phyloP scores from a whole-genome alignment of 805 yeast species.

The Ogataea neopini region DNA sequence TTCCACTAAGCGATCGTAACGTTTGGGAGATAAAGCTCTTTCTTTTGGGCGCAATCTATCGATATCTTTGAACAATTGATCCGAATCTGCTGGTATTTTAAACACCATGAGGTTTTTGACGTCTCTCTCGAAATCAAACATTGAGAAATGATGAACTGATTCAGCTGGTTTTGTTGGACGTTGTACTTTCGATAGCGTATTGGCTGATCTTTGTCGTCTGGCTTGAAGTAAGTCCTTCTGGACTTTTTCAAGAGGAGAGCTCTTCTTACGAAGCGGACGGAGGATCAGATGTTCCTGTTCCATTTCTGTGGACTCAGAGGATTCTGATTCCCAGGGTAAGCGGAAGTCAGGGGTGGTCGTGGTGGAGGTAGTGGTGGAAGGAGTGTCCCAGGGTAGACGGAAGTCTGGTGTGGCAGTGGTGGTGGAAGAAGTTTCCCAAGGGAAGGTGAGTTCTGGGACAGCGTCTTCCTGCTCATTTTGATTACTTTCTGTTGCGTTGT shows the following conservation, averaged over 20 bases:
- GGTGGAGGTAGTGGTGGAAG: neutral
- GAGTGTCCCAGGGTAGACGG: neutral
- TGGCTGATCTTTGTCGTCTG: neutral
- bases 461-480: too few relatives aligned
- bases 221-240: constrained; percentile 3
- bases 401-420: neutral
- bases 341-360: neutral
- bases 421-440: neutral
- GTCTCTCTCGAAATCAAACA: constrained; percentile 32
- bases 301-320: neutral
- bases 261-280: constrained; percentile 26
- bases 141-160: constrained; percentile 16
- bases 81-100: constrained; percentile 25
- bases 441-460: constrained; percentile 1
- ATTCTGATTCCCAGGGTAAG: constrained; percentile 3
- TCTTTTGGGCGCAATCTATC: constrained; percentile 31
- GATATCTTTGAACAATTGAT: constrained; percentile 28
- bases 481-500: too few relatives aligned
- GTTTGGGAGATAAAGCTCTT: constrained; percentile 20
- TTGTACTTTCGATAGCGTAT: too few relatives aligned
- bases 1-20: constrained; percentile 23
- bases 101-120: constrained; percentile 33
- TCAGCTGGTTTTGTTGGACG: constrained; percentile 1
- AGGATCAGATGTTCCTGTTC: constrained; percentile 25
- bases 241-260: constrained; percentile 22